Evolutionary conservation across 2,329 filamentous ascomycete species (phyloP).

Genomic region (Thielaviopsis punctulata): DNA sequence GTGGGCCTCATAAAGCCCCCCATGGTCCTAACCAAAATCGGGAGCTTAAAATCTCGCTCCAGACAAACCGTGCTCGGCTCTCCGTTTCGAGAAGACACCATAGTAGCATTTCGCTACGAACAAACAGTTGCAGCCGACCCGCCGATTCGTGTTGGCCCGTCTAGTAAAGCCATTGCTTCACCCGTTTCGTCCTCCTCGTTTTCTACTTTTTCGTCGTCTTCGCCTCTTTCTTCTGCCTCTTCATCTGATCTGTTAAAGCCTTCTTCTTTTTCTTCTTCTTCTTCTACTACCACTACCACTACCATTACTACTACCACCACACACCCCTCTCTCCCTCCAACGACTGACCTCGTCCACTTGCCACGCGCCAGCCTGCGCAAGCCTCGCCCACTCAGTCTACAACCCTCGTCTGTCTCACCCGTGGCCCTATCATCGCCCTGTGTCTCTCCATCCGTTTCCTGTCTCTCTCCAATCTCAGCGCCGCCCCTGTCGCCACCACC

Average conservation of each 20-base stretch:
- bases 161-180: slow-evolving; percentile 15
- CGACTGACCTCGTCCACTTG: not conserved
- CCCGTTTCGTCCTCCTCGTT: slow-evolving; percentile 10
- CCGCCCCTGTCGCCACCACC: too few relatives aligned
- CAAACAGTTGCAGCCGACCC: slow-evolving; percentile 39
- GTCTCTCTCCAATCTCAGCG: not conserved
- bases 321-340: not conserved
- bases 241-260: not conserved
- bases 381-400: not conserved
- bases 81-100: slow-evolving; percentile 30
- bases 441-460: not conserved
- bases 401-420: not conserved
- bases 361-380: not conserved
- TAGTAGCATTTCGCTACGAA: slow-evolving; percentile 43
- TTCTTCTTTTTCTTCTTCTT: too few relatives aligned
- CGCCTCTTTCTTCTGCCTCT: not conserved
- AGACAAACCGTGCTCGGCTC: slow-evolving; percentile 21
- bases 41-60: slow-evolving; percentile 23
- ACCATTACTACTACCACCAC: not conserved
- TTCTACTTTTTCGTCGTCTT: slow-evolving; percentile 1
- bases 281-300: too few relatives aligned
- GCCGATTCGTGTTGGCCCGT: slow-evolving; percentile 26
- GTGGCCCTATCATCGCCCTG: not conserved
- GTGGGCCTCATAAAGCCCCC: not conserved
- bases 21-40: slow-evolving; percentile 23